phyloP scores from a whole-genome alignment of 768 basidiomycete species.

The Collybiopsis luxurians region DNA sequence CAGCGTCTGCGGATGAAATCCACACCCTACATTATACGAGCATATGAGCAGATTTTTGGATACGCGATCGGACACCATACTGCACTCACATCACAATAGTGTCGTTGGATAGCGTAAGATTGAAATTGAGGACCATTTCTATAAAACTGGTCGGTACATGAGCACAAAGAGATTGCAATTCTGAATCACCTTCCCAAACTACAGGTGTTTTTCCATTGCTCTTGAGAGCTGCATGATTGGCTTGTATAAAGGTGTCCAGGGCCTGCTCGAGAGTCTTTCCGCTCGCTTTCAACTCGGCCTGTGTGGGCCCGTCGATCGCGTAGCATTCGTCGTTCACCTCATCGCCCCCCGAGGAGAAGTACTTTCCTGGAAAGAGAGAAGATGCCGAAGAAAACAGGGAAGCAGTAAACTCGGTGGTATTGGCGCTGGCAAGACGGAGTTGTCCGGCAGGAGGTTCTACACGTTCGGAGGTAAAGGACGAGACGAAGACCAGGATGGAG shows the following conservation, averaged over 20 bases:
- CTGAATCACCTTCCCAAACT: constrained; percentile 71
- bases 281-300: constrained; percentile 46
- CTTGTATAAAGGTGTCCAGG: constrained; percentile 57
- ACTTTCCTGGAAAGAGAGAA: constrained; percentile 45
- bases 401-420: constrained; percentile 58
- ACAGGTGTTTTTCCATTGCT: constrained; percentile 68
- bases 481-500: background rate
- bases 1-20: constrained; percentile 63
- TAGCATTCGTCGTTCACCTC: constrained; percentile 75
- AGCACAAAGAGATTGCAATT: background rate
- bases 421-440: constrained; percentile 64
- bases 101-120: constrained; percentile 44
- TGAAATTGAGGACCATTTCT: constrained; percentile 65
- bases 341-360: constrained; percentile 82
- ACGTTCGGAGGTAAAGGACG: background rate
- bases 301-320: constrained; percentile 56
- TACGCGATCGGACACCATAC: background rate
- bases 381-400: constrained; percentile 53
- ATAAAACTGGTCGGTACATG: constrained; percentile 13
- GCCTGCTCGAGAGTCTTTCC: constrained; percentile 62
- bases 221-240: constrained; percentile 54
- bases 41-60: background rate
- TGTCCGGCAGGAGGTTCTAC: constrained; percentile 80
- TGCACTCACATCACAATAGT: constrained; percentile 54
- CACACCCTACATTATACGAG: constrained; percentile 48